Base-by-base conservation (phyloP, 2,329 filamentous ascomycete species). In the Gyromitra esculenta region DNA sequence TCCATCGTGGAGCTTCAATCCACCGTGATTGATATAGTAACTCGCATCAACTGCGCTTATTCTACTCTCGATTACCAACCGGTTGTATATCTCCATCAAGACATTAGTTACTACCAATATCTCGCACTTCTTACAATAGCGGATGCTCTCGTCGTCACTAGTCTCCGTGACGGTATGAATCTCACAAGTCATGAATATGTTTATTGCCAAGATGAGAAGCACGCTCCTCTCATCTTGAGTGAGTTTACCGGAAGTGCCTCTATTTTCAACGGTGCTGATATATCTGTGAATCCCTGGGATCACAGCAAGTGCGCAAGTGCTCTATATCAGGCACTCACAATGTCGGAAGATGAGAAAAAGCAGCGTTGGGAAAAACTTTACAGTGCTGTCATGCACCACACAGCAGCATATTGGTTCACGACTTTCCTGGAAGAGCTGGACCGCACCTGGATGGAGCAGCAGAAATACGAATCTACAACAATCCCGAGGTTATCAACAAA, bases 151-250 rank as follows among this genome's bases (percentile, higher is more conserved):
- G 96, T 97, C 89, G 96, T 98, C 81, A 96, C 95, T 1, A 96
- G 93, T 82, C 90, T 98, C 81, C 93, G 96, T 67, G 95, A 98
- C 83, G 95, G 95, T 78, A 98, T 98, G 96, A 98, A 97, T 82
- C 85, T 98, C 72, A 97, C 95, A 0, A 94, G 92, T 5, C 96
- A 98, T 82, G 95, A 98, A 83, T 98, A 94, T 82, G 88, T 97
- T 43, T 92, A 93, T 80, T 97, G 94, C 82, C 95, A 98, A 82
- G 95, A 98, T 81, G 94, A 94, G 85, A 94, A 93, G 84, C 90
- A 96, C 81, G 93, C 93, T 1, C 94, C 94, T 0, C 87, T 98
- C 56, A 97, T 98, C 79, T 86, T 98, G 69, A 97, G 93, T 78
- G 95, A 98, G 83, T 98, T 98, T 82, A 97, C 95, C 1, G 96